Base-by-base conservation (phyloP, 306 rosid genomes). In the Leucaena leucocephala region DNA sequence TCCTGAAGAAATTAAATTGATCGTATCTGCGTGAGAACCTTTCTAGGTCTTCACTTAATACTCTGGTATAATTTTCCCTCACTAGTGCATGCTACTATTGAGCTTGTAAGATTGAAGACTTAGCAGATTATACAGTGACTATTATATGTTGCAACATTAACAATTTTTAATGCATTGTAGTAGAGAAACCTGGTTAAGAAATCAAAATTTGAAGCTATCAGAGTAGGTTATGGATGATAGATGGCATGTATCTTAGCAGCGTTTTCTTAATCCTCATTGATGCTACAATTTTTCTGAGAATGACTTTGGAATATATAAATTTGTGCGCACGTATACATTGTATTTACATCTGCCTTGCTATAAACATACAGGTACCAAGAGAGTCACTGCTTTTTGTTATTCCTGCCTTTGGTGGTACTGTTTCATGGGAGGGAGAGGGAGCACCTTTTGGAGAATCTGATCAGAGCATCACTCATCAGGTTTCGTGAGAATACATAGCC, bases 381-480 rank as follows among this genome's bases (percentile, higher is more conserved):
- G 99, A 95, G 82, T 90, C 98, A 2, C 83, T 95, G 82, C 94
- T 91, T 75, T 90, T 93, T 69, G 82, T 93, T 66, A 89, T 95
- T 88, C 94, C 97, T 84, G 92, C 98, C 63, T 95, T 95, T 87
- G 99, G 97, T 21, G 99, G 99, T 57, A 74, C 65, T 57, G 96
- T 95, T 78, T 95, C 98, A 48, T 93, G 99, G 99, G 96, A 93
- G 74, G 97, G 99, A 52, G 88, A 91, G 48, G 97, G 90, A 5
- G 94, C 94, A 67, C 99, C 99, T 59, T 95, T 87, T 76, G 82
- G 80, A 45, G 97, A 91, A 82, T 79, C 84, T 4, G 99, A 95
- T n/a, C 85, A 86, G 57, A 83, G 85, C 86, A 90, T 93, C 79
- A 89, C 96, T 49, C 90, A 95, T 83, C 97, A 95, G 97, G 99